Percentiles rank a stretch among this genome's conserved stretches.
phyloP scores from a whole-genome alignment of 78 protist genomes.

The Pelomyxa schiedti region DNA sequence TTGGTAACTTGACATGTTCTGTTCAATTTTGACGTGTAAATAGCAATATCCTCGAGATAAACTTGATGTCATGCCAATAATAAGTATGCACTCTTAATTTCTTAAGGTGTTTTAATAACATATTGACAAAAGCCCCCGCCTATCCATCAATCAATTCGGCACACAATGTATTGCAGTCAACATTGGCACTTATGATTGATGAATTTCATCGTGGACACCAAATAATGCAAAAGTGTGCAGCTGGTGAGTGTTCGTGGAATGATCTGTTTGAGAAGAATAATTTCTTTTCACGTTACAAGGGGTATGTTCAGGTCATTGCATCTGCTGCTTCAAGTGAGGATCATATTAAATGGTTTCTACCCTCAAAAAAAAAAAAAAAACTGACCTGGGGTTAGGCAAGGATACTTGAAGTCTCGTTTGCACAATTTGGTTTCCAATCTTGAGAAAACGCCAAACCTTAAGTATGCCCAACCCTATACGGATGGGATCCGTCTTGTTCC shows the following conservation, averaged over 20 bases:
- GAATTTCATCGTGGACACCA: conserved; percentile 77
- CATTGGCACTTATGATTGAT: conserved; percentile 53
- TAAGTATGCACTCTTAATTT: no score
- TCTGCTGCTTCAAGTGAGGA: background rate
- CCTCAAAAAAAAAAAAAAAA: no score
- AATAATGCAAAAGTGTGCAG: conserved; percentile 12
- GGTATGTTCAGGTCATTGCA: conserved; percentile 4
- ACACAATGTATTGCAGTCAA: conserved; percentile 65
- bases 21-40: no score
- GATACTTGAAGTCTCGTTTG: no score
- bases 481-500: no score
- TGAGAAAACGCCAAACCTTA: no score
- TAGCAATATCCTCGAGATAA: background rate
- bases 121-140: conserved; percentile 89
- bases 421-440: no score
- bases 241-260: conserved; percentile 27
- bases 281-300: conserved; percentile 43
- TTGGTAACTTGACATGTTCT: no score
- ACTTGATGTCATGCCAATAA: background rate
- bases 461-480: no score
- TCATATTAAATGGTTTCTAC: no score
- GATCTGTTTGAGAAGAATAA: conserved; percentile 44
- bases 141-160: conserved; percentile 92
- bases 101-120: no score
- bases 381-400: no score